A percentile compares a stretch with the other conserved stretches of the same genome.
Evolutionary conservation across 371 early-diverging fungal species (phyloP).

Genomic region (Dentiscutata heterogama): DNA sequence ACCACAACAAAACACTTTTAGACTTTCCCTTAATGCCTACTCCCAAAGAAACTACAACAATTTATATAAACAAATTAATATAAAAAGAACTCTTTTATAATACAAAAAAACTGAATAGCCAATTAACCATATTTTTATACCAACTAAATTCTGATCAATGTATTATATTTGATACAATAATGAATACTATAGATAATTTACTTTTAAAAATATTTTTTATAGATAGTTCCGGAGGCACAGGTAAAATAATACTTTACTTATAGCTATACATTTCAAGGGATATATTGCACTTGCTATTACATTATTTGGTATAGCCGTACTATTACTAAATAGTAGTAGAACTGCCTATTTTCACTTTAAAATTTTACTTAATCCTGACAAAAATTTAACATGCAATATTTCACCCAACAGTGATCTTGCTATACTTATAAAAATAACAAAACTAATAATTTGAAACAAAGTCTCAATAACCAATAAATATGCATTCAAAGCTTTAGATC

Average conservation of each 20-base stretch:
- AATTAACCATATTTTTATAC: neutral
- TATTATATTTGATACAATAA: constrained; percentile 5
- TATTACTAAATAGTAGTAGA: constrained; percentile 50
- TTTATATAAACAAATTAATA: neutral
- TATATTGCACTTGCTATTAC: constrained; percentile 48
- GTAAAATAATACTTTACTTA: constrained; percentile 37
- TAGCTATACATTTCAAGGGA: neutral
- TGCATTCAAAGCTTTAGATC: constrained; percentile 49
- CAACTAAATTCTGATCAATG: neutral
- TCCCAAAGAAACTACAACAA: neutral
- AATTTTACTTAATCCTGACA: constrained; percentile 46
- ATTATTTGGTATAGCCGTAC: constrained; percentile 50
- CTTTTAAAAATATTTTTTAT: constrained; percentile 41
- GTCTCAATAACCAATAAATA: constrained; percentile 49
- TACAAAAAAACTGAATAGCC: neutral
- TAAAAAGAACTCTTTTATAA: constrained; percentile 7
- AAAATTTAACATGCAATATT: constrained; percentile 44
- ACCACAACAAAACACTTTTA: neutral
- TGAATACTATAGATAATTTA: neutral
- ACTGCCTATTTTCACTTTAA: constrained; percentile 52
- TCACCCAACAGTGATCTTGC: constrained; percentile 27
- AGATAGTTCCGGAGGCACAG: neutral
- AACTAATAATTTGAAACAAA: constrained; percentile 55
- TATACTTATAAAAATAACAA: constrained; percentile 25
- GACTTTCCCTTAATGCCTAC: constrained; percentile 13